phyloP scores from a whole-genome alignment of 2,329 filamentous ascomycete species.

The Boeremia lycopersici region DNA sequence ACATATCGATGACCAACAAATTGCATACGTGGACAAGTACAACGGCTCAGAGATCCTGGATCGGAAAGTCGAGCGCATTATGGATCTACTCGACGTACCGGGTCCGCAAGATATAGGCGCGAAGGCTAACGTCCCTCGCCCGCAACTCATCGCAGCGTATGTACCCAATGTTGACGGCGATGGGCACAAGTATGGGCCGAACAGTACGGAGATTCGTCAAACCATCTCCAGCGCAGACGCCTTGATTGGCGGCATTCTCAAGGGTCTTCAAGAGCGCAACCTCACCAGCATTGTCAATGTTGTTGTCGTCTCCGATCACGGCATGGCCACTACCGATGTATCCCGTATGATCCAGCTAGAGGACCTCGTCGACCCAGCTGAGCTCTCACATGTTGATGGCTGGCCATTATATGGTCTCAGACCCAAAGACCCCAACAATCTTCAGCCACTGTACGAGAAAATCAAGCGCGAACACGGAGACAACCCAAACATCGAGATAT shows the following conservation, averaged over 20 bases:
- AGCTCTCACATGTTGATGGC: conserved; percentile 85
- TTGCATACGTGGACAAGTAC: conserved; percentile 82
- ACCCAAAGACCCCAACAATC: conserved; percentile 70
- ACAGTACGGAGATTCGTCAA: conserved; percentile 84
- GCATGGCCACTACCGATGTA: conserved; percentile 92
- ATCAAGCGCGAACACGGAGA: conserved; percentile 60
- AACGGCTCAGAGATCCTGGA: conserved; percentile 76
- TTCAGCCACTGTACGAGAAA: conserved; percentile 70
- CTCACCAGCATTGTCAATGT: conserved; percentile 90
- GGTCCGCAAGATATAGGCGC: conserved; percentile 66
- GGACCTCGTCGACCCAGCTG: conserved; percentile 77
- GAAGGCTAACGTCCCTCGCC: conserved; percentile 63
- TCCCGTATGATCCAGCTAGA: conserved; percentile 86
- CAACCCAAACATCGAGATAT: conserved; percentile 80
- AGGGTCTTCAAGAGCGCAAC: conserved; percentile 79
- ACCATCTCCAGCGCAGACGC: conserved; percentile 81
- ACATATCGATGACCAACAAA: conserved; percentile 74
- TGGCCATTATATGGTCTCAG: conserved; percentile 93
- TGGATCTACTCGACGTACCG: conserved; percentile 84
- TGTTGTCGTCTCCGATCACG: conserved; percentile 95
- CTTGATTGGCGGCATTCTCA: conserved; percentile 80
- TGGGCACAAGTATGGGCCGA: conserved; percentile 88
- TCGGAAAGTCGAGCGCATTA: conserved; percentile 77
- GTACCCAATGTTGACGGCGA: conserved; percentile 89
- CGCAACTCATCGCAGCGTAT: conserved; percentile 92